Percentiles rank a stretch among this genome's conserved stretches.
Conservation (phyloP, 1,284 basidiomycete genomes). For the Cystobasidium sp. region DNA sequence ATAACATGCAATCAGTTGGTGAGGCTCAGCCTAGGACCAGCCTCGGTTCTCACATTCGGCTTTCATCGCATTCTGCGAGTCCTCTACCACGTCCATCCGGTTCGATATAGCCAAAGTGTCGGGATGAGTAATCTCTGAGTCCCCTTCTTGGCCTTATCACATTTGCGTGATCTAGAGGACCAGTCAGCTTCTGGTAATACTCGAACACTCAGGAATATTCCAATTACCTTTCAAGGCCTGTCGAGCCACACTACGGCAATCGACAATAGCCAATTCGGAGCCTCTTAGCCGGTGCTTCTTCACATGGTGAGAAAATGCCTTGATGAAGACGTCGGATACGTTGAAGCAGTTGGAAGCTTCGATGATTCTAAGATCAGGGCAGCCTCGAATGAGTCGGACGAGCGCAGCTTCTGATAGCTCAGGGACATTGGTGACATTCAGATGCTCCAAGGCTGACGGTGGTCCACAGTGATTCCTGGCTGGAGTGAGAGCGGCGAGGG, state of each 20-base stretch:
- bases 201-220: neutral
- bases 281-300: slow-evolving; percentile 23
- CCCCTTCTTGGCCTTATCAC: slow-evolving; percentile 24
- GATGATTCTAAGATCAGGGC: slow-evolving; percentile 14
- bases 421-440: slow-evolving; percentile 33
- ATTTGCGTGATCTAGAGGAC: slow-evolving; percentile 11
- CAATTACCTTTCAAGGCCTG: slow-evolving; percentile 30
- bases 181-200: neutral
- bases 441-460: slow-evolving; percentile 25
- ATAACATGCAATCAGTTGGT: no score
- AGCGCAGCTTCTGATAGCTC: slow-evolving; percentile 35
- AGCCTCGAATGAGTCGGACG: slow-evolving; percentile 23
- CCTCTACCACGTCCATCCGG: slow-evolving; percentile 4
- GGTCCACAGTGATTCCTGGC: neutral
- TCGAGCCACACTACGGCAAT: slow-evolving; percentile 27
- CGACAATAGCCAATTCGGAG: slow-evolving; percentile 25
- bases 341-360: slow-evolving; percentile 24
- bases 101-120: slow-evolving; percentile 40
- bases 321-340: slow-evolving; percentile 21
- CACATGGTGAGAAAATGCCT: slow-evolving; percentile 26
- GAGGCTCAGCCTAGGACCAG: no score
- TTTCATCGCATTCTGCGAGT: slow-evolving; percentile 37
- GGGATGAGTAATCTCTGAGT: slow-evolving; percentile 18
- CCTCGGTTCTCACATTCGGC: no score
- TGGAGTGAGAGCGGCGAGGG: slow-evolving; percentile 23